These are phyloP conservation scores for Talaromyces rugulosus DNA, from an alignment of 2,329 filamentous ascomycete species.

Conservation along the genomic window DNA sequence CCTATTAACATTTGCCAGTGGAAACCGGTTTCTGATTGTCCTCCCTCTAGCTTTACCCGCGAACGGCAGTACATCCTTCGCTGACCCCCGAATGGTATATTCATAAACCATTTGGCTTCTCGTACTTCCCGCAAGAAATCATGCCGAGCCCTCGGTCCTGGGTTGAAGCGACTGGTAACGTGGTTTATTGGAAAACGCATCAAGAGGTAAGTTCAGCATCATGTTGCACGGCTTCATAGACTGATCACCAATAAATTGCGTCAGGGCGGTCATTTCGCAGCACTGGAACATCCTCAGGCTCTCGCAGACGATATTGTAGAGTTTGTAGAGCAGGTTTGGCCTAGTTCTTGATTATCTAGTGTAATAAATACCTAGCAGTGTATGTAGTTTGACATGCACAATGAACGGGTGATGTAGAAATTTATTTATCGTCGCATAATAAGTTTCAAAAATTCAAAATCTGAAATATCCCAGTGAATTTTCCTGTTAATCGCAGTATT, in stretches of 20 bases:
- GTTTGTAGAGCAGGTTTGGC: slow-evolving; percentile 30
- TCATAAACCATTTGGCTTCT: slow-evolving; percentile 46
- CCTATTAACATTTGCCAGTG: background rate
- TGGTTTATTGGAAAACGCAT: slow-evolving; percentile 36
- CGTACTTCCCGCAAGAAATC: slow-evolving; percentile 43
- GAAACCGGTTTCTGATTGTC: background rate
- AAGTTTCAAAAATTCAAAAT: background rate
- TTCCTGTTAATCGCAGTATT: background rate
- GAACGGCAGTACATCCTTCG: slow-evolving; percentile 14
- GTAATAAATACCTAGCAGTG: background rate
- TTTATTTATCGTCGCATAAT: background rate
- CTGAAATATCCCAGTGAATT: background rate
- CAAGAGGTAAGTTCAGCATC: slow-evolving; percentile 21
- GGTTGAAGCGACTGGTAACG: slow-evolving; percentile 32
- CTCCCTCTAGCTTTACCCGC: slow-evolving; percentile 13
- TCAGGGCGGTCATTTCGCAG: slow-evolving; percentile 53
- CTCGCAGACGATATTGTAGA: slow-evolving; percentile 42
- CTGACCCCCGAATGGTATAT: slow-evolving; percentile 27
- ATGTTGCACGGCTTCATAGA: background rate
- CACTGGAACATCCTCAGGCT: slow-evolving; percentile 38
- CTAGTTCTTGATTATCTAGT: background rate
- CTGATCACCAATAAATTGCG: background rate
- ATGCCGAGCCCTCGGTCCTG: slow-evolving; percentile 34
- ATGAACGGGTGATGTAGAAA: background rate
- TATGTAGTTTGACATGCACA: background rate